phyloP scores from a whole-genome alignment of 495 filamentous ascomycete genomes.

The Hyaloscypha hepaticicola region DNA sequence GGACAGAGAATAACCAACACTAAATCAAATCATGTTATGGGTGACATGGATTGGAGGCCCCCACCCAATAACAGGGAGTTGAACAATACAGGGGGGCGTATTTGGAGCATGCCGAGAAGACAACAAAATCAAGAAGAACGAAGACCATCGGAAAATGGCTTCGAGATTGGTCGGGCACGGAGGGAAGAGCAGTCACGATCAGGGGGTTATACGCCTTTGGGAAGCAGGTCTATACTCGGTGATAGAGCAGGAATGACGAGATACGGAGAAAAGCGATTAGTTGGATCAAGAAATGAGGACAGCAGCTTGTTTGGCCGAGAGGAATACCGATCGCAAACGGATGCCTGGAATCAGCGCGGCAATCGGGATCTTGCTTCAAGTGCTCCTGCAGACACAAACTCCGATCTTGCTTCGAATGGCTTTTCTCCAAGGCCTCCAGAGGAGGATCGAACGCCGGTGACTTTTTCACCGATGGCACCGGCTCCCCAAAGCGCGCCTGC shows the following conservation, averaged over 20 bases:
- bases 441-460: neutral
- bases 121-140: constrained; percentile 1
- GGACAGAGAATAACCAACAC: neutral
- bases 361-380: neutral
- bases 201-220: constrained; percentile 24
- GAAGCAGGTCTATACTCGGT: neutral
- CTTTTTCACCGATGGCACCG: neutral
- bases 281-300: neutral
- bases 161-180: constrained; percentile 20
- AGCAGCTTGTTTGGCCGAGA: too few species aligned
- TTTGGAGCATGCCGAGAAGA: constrained; percentile 21
- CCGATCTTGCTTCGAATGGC: neutral
- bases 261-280: neutral
- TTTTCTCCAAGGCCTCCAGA: neutral
- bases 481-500: neutral
- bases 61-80: neutral
- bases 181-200: constrained; percentile 27
- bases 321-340: neutral
- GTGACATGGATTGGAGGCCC: neutral
- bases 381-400: neutral
- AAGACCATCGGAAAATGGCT: constrained; percentile 3
- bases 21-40: neutral
- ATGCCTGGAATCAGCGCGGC: neutral
- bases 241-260: neutral
- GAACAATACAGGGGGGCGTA: neutral